These are phyloP conservation scores for Phlebiopsis flavidoalba DNA, from an alignment of 768 basidiomycete genomes.

Conservation along the genomic window DNA sequence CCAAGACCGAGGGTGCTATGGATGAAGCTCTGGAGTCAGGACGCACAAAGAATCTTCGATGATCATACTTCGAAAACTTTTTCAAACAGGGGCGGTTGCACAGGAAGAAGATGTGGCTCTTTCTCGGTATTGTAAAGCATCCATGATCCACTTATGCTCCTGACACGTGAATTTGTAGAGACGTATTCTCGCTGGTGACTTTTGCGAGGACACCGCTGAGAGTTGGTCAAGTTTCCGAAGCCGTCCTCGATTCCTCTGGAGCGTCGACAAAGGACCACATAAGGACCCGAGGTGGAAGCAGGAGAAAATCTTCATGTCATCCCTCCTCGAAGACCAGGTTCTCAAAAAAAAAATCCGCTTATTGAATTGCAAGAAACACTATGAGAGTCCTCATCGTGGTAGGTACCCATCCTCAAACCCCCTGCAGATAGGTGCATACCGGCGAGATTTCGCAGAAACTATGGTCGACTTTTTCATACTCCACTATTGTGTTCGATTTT, in stretches of 20 bases:
- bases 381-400: background rate
- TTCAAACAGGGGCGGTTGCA: background rate
- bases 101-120: background rate
- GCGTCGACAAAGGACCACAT: background rate
- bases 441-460: background rate
- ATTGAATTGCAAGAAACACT: background rate
- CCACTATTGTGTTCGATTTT: conserved; percentile 25
- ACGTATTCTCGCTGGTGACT: conserved; percentile 24
- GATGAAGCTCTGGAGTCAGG: background rate
- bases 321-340: background rate
- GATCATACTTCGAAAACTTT: conserved; percentile 3
- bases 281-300: background rate
- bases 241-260: conserved; percentile 17
- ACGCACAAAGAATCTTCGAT: background rate
- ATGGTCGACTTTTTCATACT: conserved; percentile 22
- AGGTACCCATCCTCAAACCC: background rate
- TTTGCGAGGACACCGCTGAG: conserved; percentile 24
- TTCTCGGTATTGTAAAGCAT: background rate
- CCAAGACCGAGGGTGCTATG: conserved; percentile 15
- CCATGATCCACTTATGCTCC: background rate
- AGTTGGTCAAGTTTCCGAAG: conserved; percentile 24
- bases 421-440: too few species aligned
- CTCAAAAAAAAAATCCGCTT: background rate
- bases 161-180: conserved; percentile 17
- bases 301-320: background rate